phyloP scores from a whole-genome alignment of 345 rosid genomes.

The Gossypioides kirkii region DNA sequence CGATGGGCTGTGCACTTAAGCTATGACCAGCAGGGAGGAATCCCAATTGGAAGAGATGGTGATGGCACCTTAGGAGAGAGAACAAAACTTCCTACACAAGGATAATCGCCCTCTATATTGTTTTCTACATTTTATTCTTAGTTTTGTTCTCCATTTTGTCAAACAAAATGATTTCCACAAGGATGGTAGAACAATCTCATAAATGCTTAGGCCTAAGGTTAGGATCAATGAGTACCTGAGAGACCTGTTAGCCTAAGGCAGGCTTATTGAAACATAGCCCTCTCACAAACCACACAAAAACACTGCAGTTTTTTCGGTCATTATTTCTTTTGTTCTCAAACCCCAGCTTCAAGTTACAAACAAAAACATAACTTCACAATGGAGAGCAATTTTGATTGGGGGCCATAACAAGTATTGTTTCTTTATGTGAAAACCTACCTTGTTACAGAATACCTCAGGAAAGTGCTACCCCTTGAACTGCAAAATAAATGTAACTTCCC shows the following conservation, averaged over 20 bases:
- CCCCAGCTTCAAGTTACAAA: not conserved
- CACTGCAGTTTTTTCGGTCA: not conserved
- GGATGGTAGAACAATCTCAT: not conserved
- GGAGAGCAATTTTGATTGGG: not conserved
- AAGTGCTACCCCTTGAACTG: not conserved
- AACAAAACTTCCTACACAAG: not conserved
- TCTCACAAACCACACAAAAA: not conserved
- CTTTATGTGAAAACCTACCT: not conserved
- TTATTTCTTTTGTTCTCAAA: not conserved
- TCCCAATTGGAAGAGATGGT: not conserved
- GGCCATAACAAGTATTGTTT: not conserved
- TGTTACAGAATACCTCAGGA: not conserved
- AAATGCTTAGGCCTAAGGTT: not conserved
- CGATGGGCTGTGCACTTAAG: not conserved
- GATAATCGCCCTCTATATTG: not conserved
- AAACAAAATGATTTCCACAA: not conserved
- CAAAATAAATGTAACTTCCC: not conserved
- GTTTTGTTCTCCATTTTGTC: not conserved
- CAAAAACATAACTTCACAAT: not conserved
- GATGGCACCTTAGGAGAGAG: not conserved
- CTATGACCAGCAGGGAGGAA: not conserved
- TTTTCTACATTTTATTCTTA: not conserved
- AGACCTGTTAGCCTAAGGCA: not conserved
- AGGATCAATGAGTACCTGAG: not conserved
- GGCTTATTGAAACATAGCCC: not conserved